Conservation (phyloP, 2,329 filamentous ascomycete genomes). For the Sporothrix schenckii region DNA sequence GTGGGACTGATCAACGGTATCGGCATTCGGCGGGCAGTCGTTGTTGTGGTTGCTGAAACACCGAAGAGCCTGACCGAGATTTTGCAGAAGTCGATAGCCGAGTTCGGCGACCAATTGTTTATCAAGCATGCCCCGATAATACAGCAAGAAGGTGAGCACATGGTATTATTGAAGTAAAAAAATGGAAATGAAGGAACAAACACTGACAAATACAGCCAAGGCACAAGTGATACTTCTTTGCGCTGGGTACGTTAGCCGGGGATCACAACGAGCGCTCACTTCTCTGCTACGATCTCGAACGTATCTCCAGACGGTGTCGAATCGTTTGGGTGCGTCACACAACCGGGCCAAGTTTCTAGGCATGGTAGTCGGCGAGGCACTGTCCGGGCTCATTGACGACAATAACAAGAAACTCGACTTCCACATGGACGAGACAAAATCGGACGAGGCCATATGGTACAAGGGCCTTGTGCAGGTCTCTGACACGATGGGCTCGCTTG, state of each 20-base stretch:
- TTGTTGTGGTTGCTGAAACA: constrained; percentile 60
- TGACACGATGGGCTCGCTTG: constrained; percentile 65
- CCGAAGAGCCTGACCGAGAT: constrained; percentile 57
- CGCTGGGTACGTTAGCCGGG: constrained; percentile 73
- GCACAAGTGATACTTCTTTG: constrained; percentile 76
- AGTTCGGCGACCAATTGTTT: constrained; percentile 84
- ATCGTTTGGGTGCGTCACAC: constrained; percentile 78
- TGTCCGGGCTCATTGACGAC: constrained; percentile 66
- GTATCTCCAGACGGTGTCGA: constrained; percentile 81
- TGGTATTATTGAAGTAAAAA: neutral
- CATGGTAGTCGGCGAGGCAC: constrained; percentile 79
- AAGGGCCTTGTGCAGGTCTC: constrained; percentile 64
- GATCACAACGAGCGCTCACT: constrained; percentile 66
- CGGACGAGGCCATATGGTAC: constrained; percentile 74
- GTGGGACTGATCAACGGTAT: constrained; percentile 64
- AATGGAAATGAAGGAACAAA: neutral
- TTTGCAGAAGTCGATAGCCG: constrained; percentile 68
- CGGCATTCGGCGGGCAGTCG: constrained; percentile 67
- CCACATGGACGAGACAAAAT: constrained; percentile 75
- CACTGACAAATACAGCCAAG: constrained; percentile 59
- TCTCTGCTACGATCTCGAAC: constrained; percentile 70
- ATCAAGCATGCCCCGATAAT: constrained; percentile 82
- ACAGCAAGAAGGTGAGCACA: constrained; percentile 77
- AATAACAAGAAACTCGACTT: constrained; percentile 77
- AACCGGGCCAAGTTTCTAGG: constrained; percentile 77